phyloP scores from a whole-genome alignment of 1,139 yeast species.

The Taphrina populina region DNA sequence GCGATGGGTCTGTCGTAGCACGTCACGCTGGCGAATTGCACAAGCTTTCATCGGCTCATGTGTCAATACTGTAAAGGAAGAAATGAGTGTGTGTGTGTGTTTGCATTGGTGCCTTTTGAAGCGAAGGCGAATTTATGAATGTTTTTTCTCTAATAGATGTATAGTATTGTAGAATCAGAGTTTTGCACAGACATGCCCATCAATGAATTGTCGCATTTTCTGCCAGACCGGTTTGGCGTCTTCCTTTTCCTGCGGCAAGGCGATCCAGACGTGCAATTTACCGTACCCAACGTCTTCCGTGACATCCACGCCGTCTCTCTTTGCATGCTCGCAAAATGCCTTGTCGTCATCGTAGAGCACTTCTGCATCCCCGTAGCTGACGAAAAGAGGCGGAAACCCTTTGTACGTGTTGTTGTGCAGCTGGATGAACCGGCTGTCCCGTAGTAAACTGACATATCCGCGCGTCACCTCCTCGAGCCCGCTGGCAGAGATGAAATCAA shows the following conservation, averaged over 20 bases:
- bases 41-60: neutral
- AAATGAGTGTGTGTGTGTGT: too few relatives aligned
- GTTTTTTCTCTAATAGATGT: neutral
- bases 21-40: neutral
- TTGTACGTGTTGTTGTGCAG: conserved; percentile 9
- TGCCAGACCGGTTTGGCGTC: conserved; percentile 9
- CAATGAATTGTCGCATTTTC: conserved; percentile 2
- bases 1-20: conserved; percentile 7
- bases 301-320: conserved; percentile 14
- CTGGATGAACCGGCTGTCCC: conserved; percentile 14
- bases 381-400: conserved; percentile 9
- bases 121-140: too few relatives aligned
- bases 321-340: conserved; percentile 3
- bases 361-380: conserved; percentile 15
- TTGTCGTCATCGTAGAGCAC: conserved; percentile 5
- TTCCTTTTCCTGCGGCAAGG: conserved; percentile 6
- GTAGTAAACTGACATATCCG: neutral
- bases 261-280: conserved; percentile 20
- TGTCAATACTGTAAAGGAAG: too few relatives aligned
- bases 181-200: too few relatives aligned
- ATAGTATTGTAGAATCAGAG: neutral
- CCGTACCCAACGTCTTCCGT: conserved; percentile 10
- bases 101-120: too few relatives aligned
- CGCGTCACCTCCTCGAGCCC: neutral
- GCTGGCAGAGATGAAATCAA: conserved; percentile 6